Base-by-base conservation (phyloP, 2,329 filamentous ascomycete genomes). In the Aquanectria penicillioides region DNA sequence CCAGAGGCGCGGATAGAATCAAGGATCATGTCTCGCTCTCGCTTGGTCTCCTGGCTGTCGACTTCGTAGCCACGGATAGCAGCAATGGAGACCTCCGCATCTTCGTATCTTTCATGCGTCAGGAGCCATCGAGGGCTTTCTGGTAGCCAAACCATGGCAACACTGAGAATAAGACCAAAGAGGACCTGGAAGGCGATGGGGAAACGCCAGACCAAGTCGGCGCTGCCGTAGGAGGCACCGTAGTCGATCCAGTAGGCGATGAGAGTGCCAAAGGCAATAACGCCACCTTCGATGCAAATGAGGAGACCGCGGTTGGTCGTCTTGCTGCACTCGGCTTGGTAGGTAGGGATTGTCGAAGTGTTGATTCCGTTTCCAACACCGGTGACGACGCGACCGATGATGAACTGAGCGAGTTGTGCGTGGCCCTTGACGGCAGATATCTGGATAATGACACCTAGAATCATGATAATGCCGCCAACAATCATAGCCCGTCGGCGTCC, bases 361-460 rank as follows among this genome's bases (percentile, higher is more conserved):
- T 70, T 70, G 61, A 70, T 65, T 10, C 82, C 82, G 62, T 84
- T 84, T 3, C 83, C 83, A 3, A 85, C 67, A 15, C 83, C 83
- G 11, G 83, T 84, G 5, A 86, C 72, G 8, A 83, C 77, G 43
- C 81, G 74, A 2, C 81, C 81, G 28, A 82, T 66, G 56, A 86
- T 81, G 57, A 86, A 75, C 60, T 86, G 82, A 0, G 80, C 76
- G 26, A 83, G 68, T n/a, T 59, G 64, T 25, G 40, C 53, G 20
- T 68, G 60, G 1, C 82, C 72, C 18, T 73, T 76, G 72, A 73
- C 66, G 15, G 74, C 51, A 13, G 79, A 77, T 29, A 84, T 74
- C 67, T 90, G 88, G 31, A 90, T 81, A 8, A 83, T 76, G 28
- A 86, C 86, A 15, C 87, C 87, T 9, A 87, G 52, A 8, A 86